A percentile compares a stretch with the other conserved stretches of the same genome.
Evolutionary conservation across 2,329 filamentous ascomycete species (phyloP).

Genomic region (Sporothrix inflata): DNA sequence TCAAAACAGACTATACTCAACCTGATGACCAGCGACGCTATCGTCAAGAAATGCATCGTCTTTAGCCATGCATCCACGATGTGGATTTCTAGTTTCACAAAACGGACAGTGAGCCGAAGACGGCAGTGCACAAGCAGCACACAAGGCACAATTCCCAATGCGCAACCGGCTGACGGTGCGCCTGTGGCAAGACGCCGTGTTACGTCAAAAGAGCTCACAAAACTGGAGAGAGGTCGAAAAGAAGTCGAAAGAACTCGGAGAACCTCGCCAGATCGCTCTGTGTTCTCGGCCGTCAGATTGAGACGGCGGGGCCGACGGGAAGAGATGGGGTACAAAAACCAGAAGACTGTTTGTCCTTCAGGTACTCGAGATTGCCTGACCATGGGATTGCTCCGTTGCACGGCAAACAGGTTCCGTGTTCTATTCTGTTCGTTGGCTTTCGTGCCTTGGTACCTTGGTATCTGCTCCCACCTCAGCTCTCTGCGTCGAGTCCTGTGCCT

Average conservation of each 20-base stretch:
- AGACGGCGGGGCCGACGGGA: not conserved
- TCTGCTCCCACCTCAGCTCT: not conserved
- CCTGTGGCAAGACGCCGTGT: not conserved
- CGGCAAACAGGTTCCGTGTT: not conserved
- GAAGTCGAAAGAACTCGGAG: not conserved
- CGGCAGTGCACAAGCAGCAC: not conserved
- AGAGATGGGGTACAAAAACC: not conserved
- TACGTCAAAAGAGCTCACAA: not conserved
- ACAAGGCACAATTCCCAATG: not conserved
- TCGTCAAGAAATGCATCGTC: not conserved
- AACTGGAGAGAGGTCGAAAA: not conserved
- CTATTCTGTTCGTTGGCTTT: not conserved
- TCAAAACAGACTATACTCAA: not conserved
- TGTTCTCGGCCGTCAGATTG: constrained; percentile 5
- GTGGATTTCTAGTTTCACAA: not conserved
- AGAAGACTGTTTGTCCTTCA: not conserved
- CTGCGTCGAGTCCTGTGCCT: constrained; percentile 8
- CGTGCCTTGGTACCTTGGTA: not conserved
- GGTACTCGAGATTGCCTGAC: not conserved
- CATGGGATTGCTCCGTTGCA: not conserved
- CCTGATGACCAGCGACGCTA: not conserved
- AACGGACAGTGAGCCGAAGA: not conserved
- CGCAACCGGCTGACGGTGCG: not conserved
- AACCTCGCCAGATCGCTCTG: not conserved
- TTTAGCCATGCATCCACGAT: not conserved